Percentiles rank a stretch among this genome's conserved stretches.
phyloP scores from a whole-genome alignment of 108 stramenopile species.

The Mediolabrus comicus region DNA sequence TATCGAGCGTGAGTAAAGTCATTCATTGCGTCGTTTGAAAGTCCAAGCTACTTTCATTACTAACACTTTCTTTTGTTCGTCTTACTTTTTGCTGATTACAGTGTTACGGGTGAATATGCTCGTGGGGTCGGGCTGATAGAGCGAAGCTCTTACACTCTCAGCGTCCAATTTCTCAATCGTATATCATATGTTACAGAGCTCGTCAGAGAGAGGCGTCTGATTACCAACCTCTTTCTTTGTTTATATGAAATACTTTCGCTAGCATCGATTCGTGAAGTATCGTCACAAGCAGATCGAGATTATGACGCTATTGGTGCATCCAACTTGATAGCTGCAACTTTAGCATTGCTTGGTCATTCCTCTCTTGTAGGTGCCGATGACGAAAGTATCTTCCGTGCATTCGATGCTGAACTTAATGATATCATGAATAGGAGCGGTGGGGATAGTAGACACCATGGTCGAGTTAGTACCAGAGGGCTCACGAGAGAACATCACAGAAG shows the following conservation, averaged over 20 bases:
- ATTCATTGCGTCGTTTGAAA: not conserved
- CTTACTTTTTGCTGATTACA: not conserved
- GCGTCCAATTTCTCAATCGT: constrained; percentile 93
- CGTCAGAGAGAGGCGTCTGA: constrained; percentile 62
- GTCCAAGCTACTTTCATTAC: too few species aligned
- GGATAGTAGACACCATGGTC: constrained; percentile 32
- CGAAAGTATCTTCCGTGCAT: constrained; percentile 6
- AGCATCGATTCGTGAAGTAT: constrained; percentile 26
- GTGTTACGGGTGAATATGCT: constrained; percentile 78
- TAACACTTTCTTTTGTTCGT: not conserved
- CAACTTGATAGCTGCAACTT: constrained; percentile 10
- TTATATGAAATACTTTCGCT: constrained; percentile 61
- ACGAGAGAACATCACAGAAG: not conserved
- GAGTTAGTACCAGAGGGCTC: not conserved
- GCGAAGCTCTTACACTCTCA: constrained; percentile 76
- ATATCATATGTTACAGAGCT: constrained; percentile 87
- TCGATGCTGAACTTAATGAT: constrained; percentile 30
- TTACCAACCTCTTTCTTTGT: constrained; percentile 63
- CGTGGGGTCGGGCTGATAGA: constrained; percentile 87
- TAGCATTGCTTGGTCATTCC: constrained; percentile 27
- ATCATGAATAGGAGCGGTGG: constrained; percentile 28
- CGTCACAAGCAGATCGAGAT: not conserved
- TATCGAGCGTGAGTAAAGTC: constrained; percentile 48
- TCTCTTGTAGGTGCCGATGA: constrained; percentile 23
- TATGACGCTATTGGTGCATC: not conserved